Evolutionary conservation across 257 asterid genomes (phyloP).

Genomic region (Przewalskia tangutica): DNA sequence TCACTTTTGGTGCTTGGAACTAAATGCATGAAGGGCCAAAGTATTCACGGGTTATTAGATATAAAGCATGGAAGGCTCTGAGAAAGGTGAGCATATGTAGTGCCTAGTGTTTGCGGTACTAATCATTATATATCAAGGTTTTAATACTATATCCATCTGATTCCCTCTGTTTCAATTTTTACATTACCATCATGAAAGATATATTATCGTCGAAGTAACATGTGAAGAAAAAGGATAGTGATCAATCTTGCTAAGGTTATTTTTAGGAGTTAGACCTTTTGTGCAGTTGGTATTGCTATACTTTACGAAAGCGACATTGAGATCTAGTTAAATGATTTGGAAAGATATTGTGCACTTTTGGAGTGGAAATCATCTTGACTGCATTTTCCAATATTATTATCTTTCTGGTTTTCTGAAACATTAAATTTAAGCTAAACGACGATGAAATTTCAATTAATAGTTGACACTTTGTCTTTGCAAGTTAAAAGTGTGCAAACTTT

Average conservation of each 20-base stretch:
- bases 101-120: background rate
- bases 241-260: background rate
- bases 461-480: no score
- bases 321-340: background rate
- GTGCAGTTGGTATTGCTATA: background rate
- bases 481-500: background rate
- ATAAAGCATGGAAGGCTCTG: background rate
- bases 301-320: background rate
- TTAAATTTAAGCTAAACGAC: background rate
- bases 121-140: background rate
- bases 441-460: background rate
- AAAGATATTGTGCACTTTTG: background rate
- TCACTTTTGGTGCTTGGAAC: background rate
- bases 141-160: background rate
- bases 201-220: background rate
- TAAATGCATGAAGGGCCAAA: background rate
- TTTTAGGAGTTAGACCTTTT: background rate
- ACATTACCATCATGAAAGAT: background rate
- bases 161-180: background rate
- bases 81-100: background rate
- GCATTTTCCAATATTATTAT: background rate
- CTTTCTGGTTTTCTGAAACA: background rate
- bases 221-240: background rate
- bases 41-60: background rate
- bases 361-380: background rate